phyloP scores from a whole-genome alignment of 2,329 filamentous ascomycete genomes.

The Apiospora phragmitis region DNA sequence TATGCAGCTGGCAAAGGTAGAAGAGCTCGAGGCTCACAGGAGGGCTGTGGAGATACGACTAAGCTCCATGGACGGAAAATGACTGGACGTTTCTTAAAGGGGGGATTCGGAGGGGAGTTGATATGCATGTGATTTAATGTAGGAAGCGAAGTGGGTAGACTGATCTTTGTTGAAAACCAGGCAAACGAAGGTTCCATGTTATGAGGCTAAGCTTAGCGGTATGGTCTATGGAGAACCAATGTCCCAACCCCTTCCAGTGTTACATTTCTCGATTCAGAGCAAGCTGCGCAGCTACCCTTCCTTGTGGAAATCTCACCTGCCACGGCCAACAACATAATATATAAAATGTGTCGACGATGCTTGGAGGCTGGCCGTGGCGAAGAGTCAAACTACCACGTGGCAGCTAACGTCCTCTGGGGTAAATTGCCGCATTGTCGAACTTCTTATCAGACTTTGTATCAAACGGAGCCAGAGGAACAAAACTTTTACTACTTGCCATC shows the following conservation, averaged over 20 bases:
- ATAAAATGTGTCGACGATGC: background rate
- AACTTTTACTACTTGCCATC: background rate
- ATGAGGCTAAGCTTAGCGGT: background rate
- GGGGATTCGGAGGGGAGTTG: background rate
- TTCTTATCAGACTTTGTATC: background rate
- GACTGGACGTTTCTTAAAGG: background rate
- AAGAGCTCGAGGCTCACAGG: constrained; percentile 92
- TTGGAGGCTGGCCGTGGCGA: background rate
- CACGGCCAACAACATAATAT: too few relatives aligned
- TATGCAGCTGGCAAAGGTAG: constrained; percentile 92
- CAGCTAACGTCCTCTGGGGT: background rate
- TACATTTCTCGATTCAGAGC: background rate
- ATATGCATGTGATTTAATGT: background rate
- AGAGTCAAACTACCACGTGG: background rate
- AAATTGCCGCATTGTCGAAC: background rate
- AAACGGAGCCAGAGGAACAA: background rate
- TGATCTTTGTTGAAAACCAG: background rate
- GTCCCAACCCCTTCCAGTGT: background rate
- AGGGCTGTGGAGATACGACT: constrained; percentile 85
- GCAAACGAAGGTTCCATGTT: background rate
- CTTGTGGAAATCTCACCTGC: background rate
- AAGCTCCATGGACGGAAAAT: background rate
- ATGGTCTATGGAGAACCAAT: background rate
- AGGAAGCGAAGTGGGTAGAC: background rate
- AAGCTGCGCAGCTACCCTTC: background rate